Base-by-base conservation (phyloP, 495 filamentous ascomycete genomes). In the Trichoderma gamsii region DNA sequence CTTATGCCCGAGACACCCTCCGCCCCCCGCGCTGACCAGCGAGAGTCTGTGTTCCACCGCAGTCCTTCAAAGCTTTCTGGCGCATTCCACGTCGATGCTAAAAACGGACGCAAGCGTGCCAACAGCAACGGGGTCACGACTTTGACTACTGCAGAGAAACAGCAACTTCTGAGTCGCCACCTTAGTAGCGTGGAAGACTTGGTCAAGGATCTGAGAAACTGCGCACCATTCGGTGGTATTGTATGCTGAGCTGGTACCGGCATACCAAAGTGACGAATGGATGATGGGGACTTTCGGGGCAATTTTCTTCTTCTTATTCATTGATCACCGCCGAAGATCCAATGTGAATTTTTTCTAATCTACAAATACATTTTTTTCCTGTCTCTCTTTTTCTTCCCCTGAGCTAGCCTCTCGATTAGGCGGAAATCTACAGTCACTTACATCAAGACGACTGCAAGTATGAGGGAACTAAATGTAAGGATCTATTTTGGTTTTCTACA, bases 141-240 rank as follows among this genome's bases (percentile, higher is more conserved):
- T 21, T 83, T 86, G 69, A 89, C 85, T 9, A 94, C 92, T 32
- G 90, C 92, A 71, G 90, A 96, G 76, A 99, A 99, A 80, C 93
- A 96, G 79, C 82, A 81, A 52, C 75, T 93, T 71, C 81, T 99
- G 41, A 92, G 91, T 29, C 78, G 87, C 69, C 93, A 95, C 77
- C 78, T 99, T 67, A 90, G 85, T 69, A 97, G 93, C 71, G 95
- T 98, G 44, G 92, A 96, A 69, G 92, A 94, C 72, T 79, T 99
- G 71, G 89, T 99, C 27, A 89, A 91, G 75, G 95, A 99, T 78
- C 74, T 99, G 71, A 89, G 89, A 73, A 92, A 91, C 79, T 92
- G 89, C 66, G 88, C 88, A 63, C 83, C 88, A 11, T 90, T 91
- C 76, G 86, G 85, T 63, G 82, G 81, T 6, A 79, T 79, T 13